Conservation (phyloP, 2,329 filamentous ascomycete species). For the Colletotrichum caudatum region DNA sequence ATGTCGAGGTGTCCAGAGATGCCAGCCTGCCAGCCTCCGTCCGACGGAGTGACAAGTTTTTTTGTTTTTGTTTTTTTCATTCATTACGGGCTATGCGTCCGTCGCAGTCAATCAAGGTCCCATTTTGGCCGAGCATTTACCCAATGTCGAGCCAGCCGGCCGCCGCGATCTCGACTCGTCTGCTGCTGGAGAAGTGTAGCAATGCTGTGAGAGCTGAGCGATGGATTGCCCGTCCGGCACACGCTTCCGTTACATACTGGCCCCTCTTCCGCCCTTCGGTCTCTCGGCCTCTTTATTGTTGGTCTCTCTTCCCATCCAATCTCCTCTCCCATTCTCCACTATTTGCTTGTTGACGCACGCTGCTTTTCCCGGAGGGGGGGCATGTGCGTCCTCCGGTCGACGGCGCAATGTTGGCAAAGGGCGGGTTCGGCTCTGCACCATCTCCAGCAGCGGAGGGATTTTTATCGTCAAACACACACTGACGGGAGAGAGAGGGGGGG, state of each 20-base stretch:
- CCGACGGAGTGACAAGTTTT: too few relatives aligned
- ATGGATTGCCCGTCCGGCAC: conserved; percentile 15
- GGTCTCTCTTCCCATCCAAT: neutral
- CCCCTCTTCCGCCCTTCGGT: neutral
- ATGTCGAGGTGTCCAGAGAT: neutral
- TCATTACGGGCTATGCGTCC: conserved; percentile 7
- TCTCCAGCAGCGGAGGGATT: neutral
- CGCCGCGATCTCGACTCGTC: conserved; percentile 1
- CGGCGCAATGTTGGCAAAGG: neutral
- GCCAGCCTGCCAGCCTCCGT: too few relatives aligned
- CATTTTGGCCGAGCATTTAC: conserved; percentile 9
- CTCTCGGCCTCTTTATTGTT: neutral
- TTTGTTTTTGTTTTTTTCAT: too few relatives aligned
- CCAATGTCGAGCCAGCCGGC: conserved; percentile 26
- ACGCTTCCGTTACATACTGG: conserved; percentile 4
- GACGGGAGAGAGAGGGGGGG: too few relatives aligned
- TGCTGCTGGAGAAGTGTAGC: neutral
- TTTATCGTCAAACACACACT: neutral
- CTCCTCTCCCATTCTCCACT: neutral
- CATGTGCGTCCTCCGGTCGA: conserved; percentile 1
- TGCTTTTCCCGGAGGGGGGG: neutral
- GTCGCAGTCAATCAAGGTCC: conserved; percentile 9
- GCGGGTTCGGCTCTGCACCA: neutral
- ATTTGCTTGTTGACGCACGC: neutral
- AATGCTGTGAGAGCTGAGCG: neutral